Evolutionary conservation across 306 rosid species (phyloP), one percentile per base, ranked within the genome.

Genomic region (Pterocarpus santalinus): DNA sequence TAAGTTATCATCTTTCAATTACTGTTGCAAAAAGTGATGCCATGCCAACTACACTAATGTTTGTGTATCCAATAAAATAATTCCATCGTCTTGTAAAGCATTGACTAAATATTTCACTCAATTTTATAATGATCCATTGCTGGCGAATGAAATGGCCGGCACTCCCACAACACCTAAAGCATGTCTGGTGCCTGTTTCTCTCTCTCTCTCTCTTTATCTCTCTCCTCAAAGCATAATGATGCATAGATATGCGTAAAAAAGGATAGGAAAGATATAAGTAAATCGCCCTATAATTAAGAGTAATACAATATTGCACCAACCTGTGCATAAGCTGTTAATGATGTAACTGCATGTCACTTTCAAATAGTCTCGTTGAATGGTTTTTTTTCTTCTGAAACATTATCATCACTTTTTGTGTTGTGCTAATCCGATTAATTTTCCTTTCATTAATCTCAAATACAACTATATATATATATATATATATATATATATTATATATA

Each of bases 91-190:
- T 55, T 36, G 58, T 41, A 68, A 57, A 39, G 47, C 36, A 43
- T 56, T 39, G 46, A 78, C 68, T 22, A 55, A 66, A 38, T 43
- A 43, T 39, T 39, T 67, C 55, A 68, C 60, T 68, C 46, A 52
- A 22, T 52, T 65, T 65, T 28, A 65, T 77, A 52, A 51, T 35
- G 65, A 51, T 66, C 14, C 9, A n/a, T 35, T 35, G 63, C 47
- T 62, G 65, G 33, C 51, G n/a, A 35, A 38, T 77, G 57, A 78
- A n/a, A 22, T 68, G 68, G 69, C 76, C 82, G 33, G 44, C 69
- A 43, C 47, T 43, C 57, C 36, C 61, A 17, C 63, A 66, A 43
- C 11, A 5, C 35, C 57, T 67, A 66, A 12, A 68, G 35, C 60
- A n/a, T 55, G 33, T 78, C 47, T 56, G 30, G 13, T 51, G 15